Conservation (phyloP, 2,329 filamentous ascomycete genomes). For the Trichoderma atroviride region DNA sequence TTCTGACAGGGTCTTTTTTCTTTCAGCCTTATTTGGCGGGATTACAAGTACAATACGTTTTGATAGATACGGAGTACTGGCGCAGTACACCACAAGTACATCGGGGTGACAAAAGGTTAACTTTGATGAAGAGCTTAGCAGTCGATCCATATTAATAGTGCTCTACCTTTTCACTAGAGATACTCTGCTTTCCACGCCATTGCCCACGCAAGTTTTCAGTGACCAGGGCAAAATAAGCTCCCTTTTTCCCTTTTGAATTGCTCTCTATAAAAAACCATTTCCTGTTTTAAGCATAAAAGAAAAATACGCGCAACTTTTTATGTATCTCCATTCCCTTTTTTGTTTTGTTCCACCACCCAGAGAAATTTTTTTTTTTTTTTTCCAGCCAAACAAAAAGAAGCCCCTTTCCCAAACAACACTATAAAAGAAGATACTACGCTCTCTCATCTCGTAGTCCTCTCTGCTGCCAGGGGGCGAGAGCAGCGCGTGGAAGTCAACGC, state of each 20-base stretch:
- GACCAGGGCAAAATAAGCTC: neutral
- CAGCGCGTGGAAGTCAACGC: neutral
- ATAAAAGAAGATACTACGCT: neutral
- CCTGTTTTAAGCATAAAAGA: slow-evolving; percentile 9
- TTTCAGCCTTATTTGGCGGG: slow-evolving; percentile 3
- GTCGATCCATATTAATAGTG: neutral
- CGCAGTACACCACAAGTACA: neutral
- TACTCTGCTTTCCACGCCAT: neutral
- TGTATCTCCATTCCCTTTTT: slow-evolving; percentile 26
- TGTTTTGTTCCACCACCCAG: slow-evolving; percentile 23
- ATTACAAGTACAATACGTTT: neutral
- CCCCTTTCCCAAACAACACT: neutral
- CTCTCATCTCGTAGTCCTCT: neutral
- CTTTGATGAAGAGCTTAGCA: neutral
- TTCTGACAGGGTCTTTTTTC: neutral
- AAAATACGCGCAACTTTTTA: slow-evolving; percentile 28
- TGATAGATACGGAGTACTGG: neutral
- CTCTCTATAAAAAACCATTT: slow-evolving; percentile 23
- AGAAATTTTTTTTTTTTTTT: neutral
- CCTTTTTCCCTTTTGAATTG: neutral
- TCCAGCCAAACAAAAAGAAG: neutral
- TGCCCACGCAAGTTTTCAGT: neutral
- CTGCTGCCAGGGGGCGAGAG: neutral
- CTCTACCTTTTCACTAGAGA: neutral
- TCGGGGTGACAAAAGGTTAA: neutral